Conservation (phyloP, 495 filamentous ascomycete genomes). For the Penicillium coffeae region DNA sequence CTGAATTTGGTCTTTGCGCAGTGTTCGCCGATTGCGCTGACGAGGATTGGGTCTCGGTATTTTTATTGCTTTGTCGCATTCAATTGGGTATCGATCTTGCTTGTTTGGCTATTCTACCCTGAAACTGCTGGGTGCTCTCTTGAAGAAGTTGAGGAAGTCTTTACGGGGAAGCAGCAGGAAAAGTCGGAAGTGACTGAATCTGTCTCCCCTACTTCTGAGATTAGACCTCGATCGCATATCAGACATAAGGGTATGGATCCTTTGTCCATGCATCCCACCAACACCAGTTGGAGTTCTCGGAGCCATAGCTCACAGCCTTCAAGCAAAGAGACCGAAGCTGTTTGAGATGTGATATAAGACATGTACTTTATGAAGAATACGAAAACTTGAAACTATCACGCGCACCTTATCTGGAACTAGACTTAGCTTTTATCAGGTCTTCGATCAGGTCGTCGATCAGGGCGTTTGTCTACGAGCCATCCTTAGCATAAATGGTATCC, state of each 20-base stretch:
- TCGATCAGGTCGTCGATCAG: too few relatives aligned
- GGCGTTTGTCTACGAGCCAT: too few relatives aligned
- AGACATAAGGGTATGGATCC: constrained; percentile 15
- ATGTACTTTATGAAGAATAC: too few relatives aligned
- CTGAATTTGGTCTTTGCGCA: constrained; percentile 54
- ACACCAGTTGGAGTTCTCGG: constrained; percentile 12
- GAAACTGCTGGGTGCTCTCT: constrained; percentile 52
- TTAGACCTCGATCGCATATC: constrained; percentile 3
- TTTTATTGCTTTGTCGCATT: constrained; percentile 54
- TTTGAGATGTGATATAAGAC: constrained; percentile 11
- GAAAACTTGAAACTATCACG: too few relatives aligned
- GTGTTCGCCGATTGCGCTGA: constrained; percentile 51
- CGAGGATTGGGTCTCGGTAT: constrained; percentile 43
- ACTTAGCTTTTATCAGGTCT: too few relatives aligned
- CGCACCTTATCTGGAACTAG: too few relatives aligned
- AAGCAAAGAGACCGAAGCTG: constrained; percentile 9
- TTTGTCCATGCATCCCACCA: constrained; percentile 18
- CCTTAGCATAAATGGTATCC: too few relatives aligned
- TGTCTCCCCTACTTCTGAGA: background rate
- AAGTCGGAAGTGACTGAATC: background rate
- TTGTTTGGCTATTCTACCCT: constrained; percentile 48
- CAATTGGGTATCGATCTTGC: constrained; percentile 41
- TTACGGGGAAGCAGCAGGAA: constrained; percentile 20
- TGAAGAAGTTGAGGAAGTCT: constrained; percentile 51
- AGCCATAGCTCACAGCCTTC: constrained; percentile 7